Conservation (phyloP, 306 rosid genomes). For the Delonix regia region DNA sequence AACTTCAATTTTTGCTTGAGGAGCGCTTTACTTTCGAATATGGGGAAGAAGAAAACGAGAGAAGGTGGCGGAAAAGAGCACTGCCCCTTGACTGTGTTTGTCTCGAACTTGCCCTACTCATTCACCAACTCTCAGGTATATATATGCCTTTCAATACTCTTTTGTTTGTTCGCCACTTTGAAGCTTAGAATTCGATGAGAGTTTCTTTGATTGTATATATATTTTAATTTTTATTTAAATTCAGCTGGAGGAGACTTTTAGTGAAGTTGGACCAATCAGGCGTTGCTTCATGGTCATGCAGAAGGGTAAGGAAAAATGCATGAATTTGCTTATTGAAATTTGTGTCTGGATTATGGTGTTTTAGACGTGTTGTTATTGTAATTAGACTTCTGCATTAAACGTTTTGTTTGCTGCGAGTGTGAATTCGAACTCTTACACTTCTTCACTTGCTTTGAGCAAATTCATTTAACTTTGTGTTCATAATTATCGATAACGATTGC, state of each 20-base stretch:
- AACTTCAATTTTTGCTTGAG: background rate
- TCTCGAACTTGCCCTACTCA: conserved; percentile 78
- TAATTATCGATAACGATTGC: background rate
- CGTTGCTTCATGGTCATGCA: conserved; percentile 86
- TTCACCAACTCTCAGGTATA: conserved; percentile 77
- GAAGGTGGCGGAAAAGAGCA: conserved; percentile 53
- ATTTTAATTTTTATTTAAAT: background rate
- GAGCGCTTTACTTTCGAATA: conserved; percentile 25
- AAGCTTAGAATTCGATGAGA: background rate
- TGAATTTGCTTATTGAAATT: background rate
- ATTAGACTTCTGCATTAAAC: background rate
- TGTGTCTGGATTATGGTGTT: background rate
- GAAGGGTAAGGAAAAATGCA: conserved; percentile 55
- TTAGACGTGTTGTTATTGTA: background rate
- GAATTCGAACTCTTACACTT: background rate
- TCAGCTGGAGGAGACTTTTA: conserved; percentile 86
- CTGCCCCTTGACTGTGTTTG: conserved; percentile 62
- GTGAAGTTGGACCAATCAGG: conserved; percentile 88
- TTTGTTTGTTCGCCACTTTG: background rate
- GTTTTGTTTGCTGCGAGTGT: background rate
- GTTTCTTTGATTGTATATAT: background rate
- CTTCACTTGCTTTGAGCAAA: background rate
- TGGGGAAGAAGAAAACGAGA: conserved; percentile 70
- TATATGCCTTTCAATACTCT: conserved; percentile 10
- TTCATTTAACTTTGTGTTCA: background rate